Conservation (phyloP, 2,329 filamentous ascomycete species). For the Macrophomina pseudophaseolina region DNA sequence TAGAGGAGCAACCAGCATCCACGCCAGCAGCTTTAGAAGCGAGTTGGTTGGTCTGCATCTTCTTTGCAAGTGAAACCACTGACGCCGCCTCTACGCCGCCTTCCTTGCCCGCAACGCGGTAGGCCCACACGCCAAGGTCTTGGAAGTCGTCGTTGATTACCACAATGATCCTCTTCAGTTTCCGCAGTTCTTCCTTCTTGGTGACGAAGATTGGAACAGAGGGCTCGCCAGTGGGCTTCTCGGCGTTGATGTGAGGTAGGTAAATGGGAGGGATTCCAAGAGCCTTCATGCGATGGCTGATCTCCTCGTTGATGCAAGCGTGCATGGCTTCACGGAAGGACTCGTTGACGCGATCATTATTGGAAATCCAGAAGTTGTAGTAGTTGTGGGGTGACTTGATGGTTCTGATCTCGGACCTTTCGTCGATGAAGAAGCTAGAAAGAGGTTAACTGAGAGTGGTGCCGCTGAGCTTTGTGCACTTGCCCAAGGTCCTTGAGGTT, state of each 20-base stretch:
- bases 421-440: conserved; percentile 77
- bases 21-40: not conserved
- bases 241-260: conserved; percentile 63
- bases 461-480: conserved; percentile 32
- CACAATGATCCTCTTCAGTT: conserved; percentile 69
- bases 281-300: conserved; percentile 65
- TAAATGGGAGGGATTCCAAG: conserved; percentile 65
- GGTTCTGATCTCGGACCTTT: conserved; percentile 74
- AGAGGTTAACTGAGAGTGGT: conserved; percentile 15
- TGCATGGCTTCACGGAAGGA: conserved; percentile 73
- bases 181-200: conserved; percentile 54
- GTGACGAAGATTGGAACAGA: conserved; percentile 74
- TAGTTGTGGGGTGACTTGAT: conserved; percentile 69
- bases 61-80: conserved; percentile 65
- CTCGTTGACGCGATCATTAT: conserved; percentile 77
- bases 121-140: conserved; percentile 76
- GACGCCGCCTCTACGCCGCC: conserved; percentile 75
- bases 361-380: conserved; percentile 76
- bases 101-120: conserved; percentile 66
- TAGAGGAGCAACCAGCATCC: not conserved
- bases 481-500: conserved; percentile 76
- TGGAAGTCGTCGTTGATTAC: conserved; percentile 74
- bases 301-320: conserved; percentile 65
- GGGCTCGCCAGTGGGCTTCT: conserved; percentile 51
- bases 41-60: conserved; percentile 36